These are phyloP conservation scores for Colletotrichum sp. DNA, from an alignment of 2,329 filamentous ascomycete species.

Conservation along the genomic window DNA sequence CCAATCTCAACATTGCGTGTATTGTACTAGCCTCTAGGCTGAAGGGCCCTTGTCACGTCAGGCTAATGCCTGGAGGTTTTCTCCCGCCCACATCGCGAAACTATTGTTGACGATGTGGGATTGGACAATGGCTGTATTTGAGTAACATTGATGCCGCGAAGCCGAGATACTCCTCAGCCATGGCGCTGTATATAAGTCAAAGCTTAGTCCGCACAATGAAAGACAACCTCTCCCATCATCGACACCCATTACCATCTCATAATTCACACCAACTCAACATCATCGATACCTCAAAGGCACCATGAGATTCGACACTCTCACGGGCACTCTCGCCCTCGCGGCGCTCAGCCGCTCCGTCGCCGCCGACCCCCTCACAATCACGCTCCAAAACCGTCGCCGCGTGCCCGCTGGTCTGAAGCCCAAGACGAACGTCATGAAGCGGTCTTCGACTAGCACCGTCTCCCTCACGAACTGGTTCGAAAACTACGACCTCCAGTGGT, in stretches of 20 bases:
- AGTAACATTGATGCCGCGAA: neutral
- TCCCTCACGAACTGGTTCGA: neutral
- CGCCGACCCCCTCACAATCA: neutral
- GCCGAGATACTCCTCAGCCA: neutral
- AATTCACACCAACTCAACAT: accelerated
- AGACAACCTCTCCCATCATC: neutral
- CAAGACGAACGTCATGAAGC: neutral
- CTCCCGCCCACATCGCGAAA: neutral
- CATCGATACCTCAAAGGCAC: neutral
- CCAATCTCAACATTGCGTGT: neutral
- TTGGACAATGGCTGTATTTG: neutral
- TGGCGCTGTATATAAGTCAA: neutral
- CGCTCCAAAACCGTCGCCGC: neutral
- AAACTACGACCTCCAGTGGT: neutral
- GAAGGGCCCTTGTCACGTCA: neutral
- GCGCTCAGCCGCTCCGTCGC: neutral
- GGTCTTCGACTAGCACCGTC: neutral
- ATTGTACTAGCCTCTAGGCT: neutral
- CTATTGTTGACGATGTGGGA: neutral
- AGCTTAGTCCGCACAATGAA: neutral
- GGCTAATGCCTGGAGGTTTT: neutral
- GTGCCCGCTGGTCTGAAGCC: neutral
- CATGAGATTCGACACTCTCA: neutral
- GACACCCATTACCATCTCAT: neutral
- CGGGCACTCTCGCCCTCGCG: neutral